A percentile compares a stretch with the other conserved stretches of the same genome.
Conservation (phyloP, 176 grass and related monocot genomes). For the maize (Zea mays) region DNA sequence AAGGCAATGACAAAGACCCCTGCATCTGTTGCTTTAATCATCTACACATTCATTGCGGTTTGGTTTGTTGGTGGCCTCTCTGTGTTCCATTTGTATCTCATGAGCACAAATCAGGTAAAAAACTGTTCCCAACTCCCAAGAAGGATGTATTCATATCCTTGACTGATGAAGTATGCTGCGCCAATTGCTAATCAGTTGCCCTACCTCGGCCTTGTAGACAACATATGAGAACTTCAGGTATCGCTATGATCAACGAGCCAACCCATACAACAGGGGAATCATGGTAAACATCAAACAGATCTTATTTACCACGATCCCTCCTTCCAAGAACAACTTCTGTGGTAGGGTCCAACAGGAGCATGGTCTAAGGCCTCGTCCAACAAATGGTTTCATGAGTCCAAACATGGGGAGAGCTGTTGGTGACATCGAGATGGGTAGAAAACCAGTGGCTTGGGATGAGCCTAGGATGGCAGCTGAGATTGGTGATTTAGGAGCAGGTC, state of each 20-base stretch:
- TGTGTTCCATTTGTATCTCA: conserved; percentile 57
- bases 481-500: no score
- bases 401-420: conserved; percentile 80
- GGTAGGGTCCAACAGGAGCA: conserved; percentile 50
- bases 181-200: not conserved
- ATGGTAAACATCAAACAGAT: conserved; percentile 76
- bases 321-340: conserved; percentile 49
- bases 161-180: not conserved
- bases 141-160: not conserved
- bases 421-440: not conserved
- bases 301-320: conserved; percentile 47
- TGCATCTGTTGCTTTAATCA: no score
- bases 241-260: conserved; percentile 73
- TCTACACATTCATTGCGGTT: no score
- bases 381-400: conserved; percentile 80
- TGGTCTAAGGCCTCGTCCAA: conserved; percentile 50
- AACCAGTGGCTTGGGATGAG: no score
- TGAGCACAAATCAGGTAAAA: conserved; percentile 88
- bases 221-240: conserved; percentile 96
- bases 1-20: no score
- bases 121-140: not conserved
- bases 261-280: conserved; percentile 78
- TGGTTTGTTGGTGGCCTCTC: no score
- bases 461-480: no score
- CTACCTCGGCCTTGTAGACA: conserved; percentile 50